phyloP scores from a whole-genome alignment of 768 basidiomycete genomes.

The Nidula microcarpa region DNA sequence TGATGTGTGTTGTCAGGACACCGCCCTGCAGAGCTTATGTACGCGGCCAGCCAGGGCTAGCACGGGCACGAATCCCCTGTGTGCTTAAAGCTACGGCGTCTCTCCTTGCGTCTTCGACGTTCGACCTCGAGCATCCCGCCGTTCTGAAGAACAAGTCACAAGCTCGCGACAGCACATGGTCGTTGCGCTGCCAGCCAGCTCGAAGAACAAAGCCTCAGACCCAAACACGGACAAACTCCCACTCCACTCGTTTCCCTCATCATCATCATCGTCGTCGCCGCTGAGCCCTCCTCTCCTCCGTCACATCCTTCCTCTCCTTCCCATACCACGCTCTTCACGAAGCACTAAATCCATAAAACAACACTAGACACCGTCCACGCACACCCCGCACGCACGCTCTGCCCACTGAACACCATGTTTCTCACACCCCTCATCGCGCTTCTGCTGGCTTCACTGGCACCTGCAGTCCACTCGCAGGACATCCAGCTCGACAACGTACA shows the following conservation, averaged over 20 bases:
- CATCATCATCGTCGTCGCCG: conserved; percentile 20
- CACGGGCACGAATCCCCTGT: no score
- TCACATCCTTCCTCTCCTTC: conserved; percentile 10
- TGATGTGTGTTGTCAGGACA: neutral
- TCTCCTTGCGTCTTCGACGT: no score
- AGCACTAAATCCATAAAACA: conserved; percentile 3
- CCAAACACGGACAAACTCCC: conserved; percentile 26
- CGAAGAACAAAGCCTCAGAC: conserved; percentile 11
- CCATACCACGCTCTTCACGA: conserved; percentile 3
- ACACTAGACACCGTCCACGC: conserved; percentile 1
- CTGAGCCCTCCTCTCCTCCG: conserved; percentile 3
- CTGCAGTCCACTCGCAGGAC: conserved; percentile 27
- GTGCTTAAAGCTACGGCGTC: no score
- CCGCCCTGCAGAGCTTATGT: neutral
- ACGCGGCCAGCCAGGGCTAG: no score
- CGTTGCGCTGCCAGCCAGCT: neutral
- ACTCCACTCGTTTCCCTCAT: conserved; percentile 24
- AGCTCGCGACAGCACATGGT: neutral
- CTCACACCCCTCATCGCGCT: conserved; percentile 33
- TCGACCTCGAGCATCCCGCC: no score
- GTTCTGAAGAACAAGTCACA: no score
- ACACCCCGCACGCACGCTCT: conserved; percentile 8
- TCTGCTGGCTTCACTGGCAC: conserved; percentile 33
- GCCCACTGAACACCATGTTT: conserved; percentile 28
- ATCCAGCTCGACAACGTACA: conserved; percentile 42